Conservation (phyloP, 192 early-diverging fungal genomes). For the Martensiomyces pterosporus region DNA sequence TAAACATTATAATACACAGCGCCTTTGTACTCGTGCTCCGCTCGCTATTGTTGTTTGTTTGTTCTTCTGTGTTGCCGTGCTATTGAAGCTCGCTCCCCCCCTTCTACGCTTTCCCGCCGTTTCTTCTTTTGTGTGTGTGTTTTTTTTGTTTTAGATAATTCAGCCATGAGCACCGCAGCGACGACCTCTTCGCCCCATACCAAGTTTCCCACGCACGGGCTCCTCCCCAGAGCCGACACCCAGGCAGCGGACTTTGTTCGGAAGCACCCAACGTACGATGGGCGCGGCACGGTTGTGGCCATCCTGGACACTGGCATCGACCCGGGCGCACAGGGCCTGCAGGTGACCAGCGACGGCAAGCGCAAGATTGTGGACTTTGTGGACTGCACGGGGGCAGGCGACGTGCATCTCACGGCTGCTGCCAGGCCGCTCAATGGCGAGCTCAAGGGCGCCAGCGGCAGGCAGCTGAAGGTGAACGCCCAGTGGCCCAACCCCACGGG, state of each 20-base stretch:
- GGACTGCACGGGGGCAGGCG: conserved; percentile 90
- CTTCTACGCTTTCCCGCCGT: too few species aligned
- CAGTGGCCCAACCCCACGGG: conserved; percentile 76
- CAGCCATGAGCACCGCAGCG: too few species aligned
- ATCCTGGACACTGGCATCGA: conserved; percentile 95
- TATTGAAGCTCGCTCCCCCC: too few species aligned
- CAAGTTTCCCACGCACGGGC: conserved; percentile 58
- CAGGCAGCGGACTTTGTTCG: conserved; percentile 77
- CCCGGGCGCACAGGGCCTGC: conserved; percentile 83
- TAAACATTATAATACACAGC: too few species aligned
- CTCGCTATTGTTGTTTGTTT: conserved; percentile 2
- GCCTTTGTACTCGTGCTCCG: too few species aligned
- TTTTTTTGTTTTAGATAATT: too few species aligned
- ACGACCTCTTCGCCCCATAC: conserved; percentile 55
- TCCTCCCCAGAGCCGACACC: conserved; percentile 73
- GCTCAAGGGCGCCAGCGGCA: conserved; percentile 69
- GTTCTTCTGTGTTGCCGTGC: not conserved
- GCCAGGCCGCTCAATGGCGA: too few species aligned
- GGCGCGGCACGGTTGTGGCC: conserved; percentile 83
- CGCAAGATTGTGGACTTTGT: conserved; percentile 89
- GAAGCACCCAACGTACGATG: conserved; percentile 80
- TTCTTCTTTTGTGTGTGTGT: conserved; percentile 1
- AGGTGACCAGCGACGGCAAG: conserved; percentile 81
- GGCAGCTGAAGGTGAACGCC: conserved; percentile 63
- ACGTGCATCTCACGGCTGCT: conserved; percentile 58